Evolutionary conservation across 2,329 filamentous ascomycete genomes (phyloP), one percentile per base, ranked within the genome.

Genomic region (Scytalidium sp.): DNA sequence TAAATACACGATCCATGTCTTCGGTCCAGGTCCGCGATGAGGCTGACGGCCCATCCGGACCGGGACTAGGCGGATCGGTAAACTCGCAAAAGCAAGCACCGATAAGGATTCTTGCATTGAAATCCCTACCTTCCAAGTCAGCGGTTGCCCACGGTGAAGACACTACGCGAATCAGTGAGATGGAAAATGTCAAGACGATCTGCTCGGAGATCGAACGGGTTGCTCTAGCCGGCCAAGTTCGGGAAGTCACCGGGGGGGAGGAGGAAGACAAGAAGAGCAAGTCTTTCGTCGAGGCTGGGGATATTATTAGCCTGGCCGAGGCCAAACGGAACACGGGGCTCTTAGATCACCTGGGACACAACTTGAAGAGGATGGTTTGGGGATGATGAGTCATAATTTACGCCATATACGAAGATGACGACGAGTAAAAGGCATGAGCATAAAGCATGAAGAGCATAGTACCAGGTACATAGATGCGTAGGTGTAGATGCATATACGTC

Each of bases 331-430:
- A 86, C 53, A 97, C 93, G 0, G 89, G 91, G 0, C 76, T 95
- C 60, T 67, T 97, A 46, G 93, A 97, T 69, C 86, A 93, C 66
- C 70, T 95, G 62, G 90, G 91, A 2, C 91, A 97, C 73, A 88
- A 87, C 51, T 78, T 97, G 61, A 97, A 96, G 80, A 96, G 90
- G 75, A 71, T 97, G 65, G 91, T 99, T 11, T 97, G 94, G 94
- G 64, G 63, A n/a, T 65, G 45, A 51, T 36, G 41, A 22, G 19
- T 48, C 23, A 43, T 13, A 19, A 19, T 11, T 40, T 3, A 40
- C 15, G 36, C n/a, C 19, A 40, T 4, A 11, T n/a, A 3, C 15
- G 36, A 3, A 19, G 36, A 40, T 15, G 36, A 11, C 15, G 19
- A 36, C 29, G n/a, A n/a, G n/a, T 36, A 10, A 36, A 36, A 36